phyloP scores from a whole-genome alignment of 768 basidiomycete species.

The Suillus sp. region DNA sequence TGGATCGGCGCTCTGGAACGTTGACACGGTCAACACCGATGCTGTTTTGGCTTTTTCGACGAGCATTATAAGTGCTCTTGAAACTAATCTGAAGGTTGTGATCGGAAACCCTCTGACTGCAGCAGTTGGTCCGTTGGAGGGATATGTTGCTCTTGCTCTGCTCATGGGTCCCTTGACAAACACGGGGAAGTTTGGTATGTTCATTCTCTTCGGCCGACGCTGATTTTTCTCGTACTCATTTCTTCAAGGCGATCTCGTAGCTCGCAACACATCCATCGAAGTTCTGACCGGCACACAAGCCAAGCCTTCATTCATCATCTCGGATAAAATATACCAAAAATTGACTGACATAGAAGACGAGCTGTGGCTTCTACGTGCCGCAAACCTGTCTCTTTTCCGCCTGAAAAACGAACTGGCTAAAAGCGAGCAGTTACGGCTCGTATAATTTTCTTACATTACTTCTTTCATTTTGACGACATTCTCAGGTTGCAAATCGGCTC shows the following conservation, averaged over 20 bases:
- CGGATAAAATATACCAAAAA: conserved; percentile 87
- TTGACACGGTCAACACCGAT: conserved; percentile 40
- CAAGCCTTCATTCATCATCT: conserved; percentile 86
- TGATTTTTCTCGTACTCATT: conserved; percentile 4
- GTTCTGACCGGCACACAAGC: conserved; percentile 48
- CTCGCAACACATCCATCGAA: conserved; percentile 49
- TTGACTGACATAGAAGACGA: conserved; percentile 62
- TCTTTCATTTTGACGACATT: conserved; percentile 7
- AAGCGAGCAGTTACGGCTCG: conserved; percentile 56
- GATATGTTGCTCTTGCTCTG: conserved; percentile 73
- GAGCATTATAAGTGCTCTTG: conserved; percentile 61
- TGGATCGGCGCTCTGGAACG: conserved; percentile 60
- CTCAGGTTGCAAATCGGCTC: conserved; percentile 63
- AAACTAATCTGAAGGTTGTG: conserved; percentile 67
- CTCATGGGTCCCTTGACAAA: conserved; percentile 62
- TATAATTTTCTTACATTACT: conserved; percentile 1
- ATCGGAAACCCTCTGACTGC: conserved; percentile 60
- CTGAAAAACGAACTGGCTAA: conserved; percentile 54
- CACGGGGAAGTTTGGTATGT: conserved; percentile 57
- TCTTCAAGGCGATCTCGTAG: conserved; percentile 46
- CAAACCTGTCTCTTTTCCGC: conserved; percentile 49
- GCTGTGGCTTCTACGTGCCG: conserved; percentile 73
- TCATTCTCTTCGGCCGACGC: conserved; percentile 15
- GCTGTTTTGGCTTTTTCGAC: conserved; percentile 55
- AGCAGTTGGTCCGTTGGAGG: conserved; percentile 74